Conservation (phyloP, 2,329 filamentous ascomycete species). For the Trichoderma semiorbis region DNA sequence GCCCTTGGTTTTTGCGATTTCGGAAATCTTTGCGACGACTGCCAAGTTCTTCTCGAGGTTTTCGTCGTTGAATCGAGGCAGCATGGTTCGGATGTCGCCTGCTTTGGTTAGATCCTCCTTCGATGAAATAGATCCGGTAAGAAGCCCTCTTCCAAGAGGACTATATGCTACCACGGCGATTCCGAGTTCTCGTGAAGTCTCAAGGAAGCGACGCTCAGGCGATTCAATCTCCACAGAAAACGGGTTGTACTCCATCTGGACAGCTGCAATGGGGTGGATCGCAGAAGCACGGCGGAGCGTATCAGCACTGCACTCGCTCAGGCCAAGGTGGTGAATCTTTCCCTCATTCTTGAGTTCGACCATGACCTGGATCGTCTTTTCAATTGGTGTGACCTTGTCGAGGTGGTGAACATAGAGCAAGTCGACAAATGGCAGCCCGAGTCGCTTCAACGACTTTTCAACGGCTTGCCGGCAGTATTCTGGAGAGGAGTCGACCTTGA, state of each 20-base stretch:
- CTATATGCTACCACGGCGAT: conserved; percentile 55
- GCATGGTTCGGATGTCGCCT: conserved; percentile 39
- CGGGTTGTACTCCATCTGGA: conserved; percentile 54
- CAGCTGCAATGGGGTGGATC: conserved; percentile 46
- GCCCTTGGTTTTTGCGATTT: conserved; percentile 50
- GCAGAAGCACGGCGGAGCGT: conserved; percentile 50
- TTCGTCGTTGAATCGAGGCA: conserved; percentile 21
- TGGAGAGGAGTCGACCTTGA: background rate
- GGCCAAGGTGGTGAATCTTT: conserved; percentile 55
- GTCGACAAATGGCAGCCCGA: conserved; percentile 53
- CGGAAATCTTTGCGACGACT: conserved; percentile 47
- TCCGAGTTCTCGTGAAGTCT: conserved; percentile 55
- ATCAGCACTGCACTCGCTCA: conserved; percentile 49
- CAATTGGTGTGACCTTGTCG: conserved; percentile 44
- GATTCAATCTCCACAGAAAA: conserved; percentile 59
- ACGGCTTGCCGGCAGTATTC: conserved; percentile 22
- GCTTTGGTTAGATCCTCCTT: conserved; percentile 39
- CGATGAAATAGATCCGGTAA: conserved; percentile 48
- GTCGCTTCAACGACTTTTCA: conserved; percentile 39
- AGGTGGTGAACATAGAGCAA: conserved; percentile 53
- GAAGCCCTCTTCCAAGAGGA: conserved; percentile 58
- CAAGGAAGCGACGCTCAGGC: conserved; percentile 44
- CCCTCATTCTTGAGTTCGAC: conserved; percentile 48
- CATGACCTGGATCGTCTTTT: conserved; percentile 51
- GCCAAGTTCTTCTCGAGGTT: conserved; percentile 46